Conservation (phyloP, 495 filamentous ascomycete species). For the Neurospora africana region DNA sequence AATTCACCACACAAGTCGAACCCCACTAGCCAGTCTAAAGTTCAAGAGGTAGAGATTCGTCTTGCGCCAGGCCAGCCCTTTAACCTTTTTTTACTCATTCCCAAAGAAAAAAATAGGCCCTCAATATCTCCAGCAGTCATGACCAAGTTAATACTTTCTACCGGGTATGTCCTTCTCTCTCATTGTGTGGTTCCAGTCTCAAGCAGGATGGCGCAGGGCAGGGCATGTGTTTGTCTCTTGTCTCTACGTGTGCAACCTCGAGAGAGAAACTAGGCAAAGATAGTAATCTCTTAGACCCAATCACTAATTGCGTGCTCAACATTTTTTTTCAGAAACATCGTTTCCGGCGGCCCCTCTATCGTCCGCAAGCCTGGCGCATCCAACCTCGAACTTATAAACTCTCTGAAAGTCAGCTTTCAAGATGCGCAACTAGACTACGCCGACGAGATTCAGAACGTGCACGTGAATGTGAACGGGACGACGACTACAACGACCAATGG, state of each 20-base stretch:
- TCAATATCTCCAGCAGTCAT: conserved; percentile 23
- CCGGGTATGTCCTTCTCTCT: conserved; percentile 49
- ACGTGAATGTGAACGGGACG: conserved; percentile 17
- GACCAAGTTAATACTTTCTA: conserved; percentile 79
- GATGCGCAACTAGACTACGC: conserved; percentile 55
- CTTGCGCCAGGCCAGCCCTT: not conserved
- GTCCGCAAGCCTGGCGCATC: conserved; percentile 66
- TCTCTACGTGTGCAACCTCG: not conserved
- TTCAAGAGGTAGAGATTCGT: not conserved
- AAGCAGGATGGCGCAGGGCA: not conserved
- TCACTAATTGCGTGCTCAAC: conserved; percentile 15
- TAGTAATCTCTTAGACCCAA: not conserved
- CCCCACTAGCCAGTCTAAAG: not conserved
- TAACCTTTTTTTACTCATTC: not conserved
- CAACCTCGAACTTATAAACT: conserved; percentile 77
- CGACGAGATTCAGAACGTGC: conserved; percentile 26
- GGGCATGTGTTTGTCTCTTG: not conserved
- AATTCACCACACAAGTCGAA: not conserved
- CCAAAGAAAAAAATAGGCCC: too few species aligned
- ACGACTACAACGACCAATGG: conserved; percentile 32
- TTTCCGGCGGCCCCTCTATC: conserved; percentile 66
- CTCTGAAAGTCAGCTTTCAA: conserved; percentile 70
- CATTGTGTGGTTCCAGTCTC: not conserved
- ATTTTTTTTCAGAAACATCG: conserved; percentile 58
- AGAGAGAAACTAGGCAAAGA: not conserved